Evolutionary conservation across 2,329 filamentous ascomycete genomes (phyloP).

Genomic region (Hortaea sp.): DNA sequence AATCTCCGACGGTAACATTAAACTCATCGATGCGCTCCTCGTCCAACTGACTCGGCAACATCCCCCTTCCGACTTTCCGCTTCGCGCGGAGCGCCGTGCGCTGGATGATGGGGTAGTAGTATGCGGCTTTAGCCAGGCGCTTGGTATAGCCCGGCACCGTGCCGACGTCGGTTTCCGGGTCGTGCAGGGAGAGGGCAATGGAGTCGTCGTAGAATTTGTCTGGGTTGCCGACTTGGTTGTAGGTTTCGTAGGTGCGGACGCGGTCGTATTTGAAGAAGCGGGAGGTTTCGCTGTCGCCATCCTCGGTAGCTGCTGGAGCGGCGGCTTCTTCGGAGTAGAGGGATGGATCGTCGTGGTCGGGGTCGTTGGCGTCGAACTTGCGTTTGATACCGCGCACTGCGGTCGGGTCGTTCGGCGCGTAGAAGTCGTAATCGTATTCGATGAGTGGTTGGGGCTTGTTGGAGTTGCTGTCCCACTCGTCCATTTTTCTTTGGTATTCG

Average conservation of each 20-base stretch:
- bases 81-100: slow-evolving; percentile 43
- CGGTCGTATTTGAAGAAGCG: slow-evolving; percentile 45
- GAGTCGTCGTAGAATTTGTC: slow-evolving; percentile 45
- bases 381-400: slow-evolving; percentile 43
- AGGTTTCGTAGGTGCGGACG: slow-evolving; percentile 51
- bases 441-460: slow-evolving; percentile 41
- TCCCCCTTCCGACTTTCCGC: slow-evolving; percentile 38
- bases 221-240: slow-evolving; percentile 40
- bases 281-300: slow-evolving; percentile 17
- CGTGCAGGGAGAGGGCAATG: slow-evolving; percentile 48
- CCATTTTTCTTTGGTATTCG: slow-evolving; percentile 39
- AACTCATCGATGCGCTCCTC: slow-evolving; percentile 14
- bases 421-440: slow-evolving; percentile 51
- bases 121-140: slow-evolving; percentile 43
- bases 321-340: slow-evolving; percentile 37
- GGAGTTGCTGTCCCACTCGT: slow-evolving; percentile 40
- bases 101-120: slow-evolving; percentile 52
- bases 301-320: not conserved
- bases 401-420: slow-evolving; percentile 41
- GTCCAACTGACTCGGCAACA: slow-evolving; percentile 21
- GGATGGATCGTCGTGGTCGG: slow-evolving; percentile 42
- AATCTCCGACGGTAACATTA: slow-evolving; percentile 14
- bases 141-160: slow-evolving; percentile 26
- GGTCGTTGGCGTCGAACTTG: slow-evolving; percentile 45
- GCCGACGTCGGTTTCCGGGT: slow-evolving; percentile 31